These are phyloP conservation scores for Suillus weaverae DNA, from an alignment of 768 basidiomycete species.

Conservation along the genomic window DNA sequence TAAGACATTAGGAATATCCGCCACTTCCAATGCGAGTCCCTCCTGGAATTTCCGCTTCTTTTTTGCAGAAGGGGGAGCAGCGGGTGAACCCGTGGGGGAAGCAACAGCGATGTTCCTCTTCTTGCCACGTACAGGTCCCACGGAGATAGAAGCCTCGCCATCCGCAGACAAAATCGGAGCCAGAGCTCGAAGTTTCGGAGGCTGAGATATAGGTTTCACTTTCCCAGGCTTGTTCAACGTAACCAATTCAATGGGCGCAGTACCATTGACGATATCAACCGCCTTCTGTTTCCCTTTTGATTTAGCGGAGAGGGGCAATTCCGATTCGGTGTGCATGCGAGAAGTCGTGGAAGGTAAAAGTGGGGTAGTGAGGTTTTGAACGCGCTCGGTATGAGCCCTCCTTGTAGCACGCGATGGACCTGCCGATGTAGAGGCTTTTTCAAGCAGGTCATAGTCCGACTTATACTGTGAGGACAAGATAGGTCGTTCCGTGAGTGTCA, in stretches of 20 bases:
- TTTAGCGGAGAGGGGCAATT: conserved; percentile 24
- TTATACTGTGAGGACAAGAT: conserved; percentile 49
- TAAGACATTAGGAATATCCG: neutral
- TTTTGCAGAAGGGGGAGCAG: conserved; percentile 18
- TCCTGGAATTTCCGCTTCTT: conserved; percentile 29
- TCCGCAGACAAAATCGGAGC: conserved; percentile 1
- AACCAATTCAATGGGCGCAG: neutral
- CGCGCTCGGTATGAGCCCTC: conserved; percentile 54
- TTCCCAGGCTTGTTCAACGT: conserved; percentile 27
- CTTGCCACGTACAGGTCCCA: neutral
- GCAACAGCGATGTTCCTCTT: neutral
- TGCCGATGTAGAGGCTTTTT: conserved; percentile 40
- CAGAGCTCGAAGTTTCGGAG: neutral
- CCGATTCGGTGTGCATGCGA: conserved; percentile 13
- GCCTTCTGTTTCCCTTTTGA: conserved; percentile 35
- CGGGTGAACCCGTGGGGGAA: conserved; percentile 15
- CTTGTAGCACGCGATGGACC: conserved; percentile 62
- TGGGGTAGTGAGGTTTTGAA: conserved; percentile 41
- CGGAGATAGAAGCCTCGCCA: neutral
- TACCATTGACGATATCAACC: conserved; percentile 10
- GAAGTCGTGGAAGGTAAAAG: conserved; percentile 18
- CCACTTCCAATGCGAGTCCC: neutral
- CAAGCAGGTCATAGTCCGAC: conserved; percentile 58
- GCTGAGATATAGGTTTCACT: conserved; percentile 18
- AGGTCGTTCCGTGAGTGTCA: conserved; percentile 9